Base-by-base conservation (phyloP, 202 grass and related monocot species). In the Elaeis oleifera region DNA sequence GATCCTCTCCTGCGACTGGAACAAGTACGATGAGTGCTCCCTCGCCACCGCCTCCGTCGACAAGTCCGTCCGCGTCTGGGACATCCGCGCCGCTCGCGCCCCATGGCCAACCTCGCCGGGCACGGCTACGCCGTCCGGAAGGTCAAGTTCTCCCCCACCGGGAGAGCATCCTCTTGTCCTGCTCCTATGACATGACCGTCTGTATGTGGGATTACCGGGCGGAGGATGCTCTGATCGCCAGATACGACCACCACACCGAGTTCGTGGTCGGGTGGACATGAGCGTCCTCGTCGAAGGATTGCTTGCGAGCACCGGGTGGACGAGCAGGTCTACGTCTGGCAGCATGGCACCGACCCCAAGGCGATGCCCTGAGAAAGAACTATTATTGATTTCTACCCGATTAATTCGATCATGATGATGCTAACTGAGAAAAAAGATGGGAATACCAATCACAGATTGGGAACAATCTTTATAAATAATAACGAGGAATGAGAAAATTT, bases 171-270 rank as follows among this genome's bases (percentile, higher is more conserved):
- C 69, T 97, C 20, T 68, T 97, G 71, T 89, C 88, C 63, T 89
- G 88, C 79, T 97, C 92, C 75, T 97, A 97, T 49, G 84, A 97
- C 74, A 92, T 97, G 92, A 86, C 88, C 2, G 88, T 97, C 16
- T 83, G 84, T 60, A 78, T 97, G 74, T 97, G 92, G 92, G 92
- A 97, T 67, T 92, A 89, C 58, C 76, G 82, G 16, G 80, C 73
- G 26, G 92, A 97, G 66, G 88, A 97, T 8, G 71, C 88, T 2
- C 77, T 83, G 28, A 77, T 91, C 17, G 65, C 65, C 1, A 77
- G 77, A 71, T 92, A 89, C 39, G 63, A 57, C 4, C 92, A 97
- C 55, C 92, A 97, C 77, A 92, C 92, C 0, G 84, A 97, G 62
- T 97, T 97, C 4, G 77, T 84, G 11, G 79, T 79, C 0, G 92